Conservation (phyloP, 75 land plant species). For the Pinus tabuliformis region DNA sequence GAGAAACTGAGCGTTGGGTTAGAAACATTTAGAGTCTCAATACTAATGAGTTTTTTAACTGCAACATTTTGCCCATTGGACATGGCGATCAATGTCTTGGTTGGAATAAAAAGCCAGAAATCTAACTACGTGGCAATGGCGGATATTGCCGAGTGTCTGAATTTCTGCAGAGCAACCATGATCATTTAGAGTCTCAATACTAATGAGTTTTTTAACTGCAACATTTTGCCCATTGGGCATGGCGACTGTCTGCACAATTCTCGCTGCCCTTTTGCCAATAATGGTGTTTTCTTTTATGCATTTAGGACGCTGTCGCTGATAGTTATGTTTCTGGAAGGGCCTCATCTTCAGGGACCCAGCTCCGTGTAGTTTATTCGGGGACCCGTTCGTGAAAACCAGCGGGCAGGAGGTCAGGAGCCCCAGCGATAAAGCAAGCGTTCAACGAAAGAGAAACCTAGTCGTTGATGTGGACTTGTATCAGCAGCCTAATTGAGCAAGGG, state of each 20-base stretch:
- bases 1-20: too few species aligned
- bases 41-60: conserved; percentile 62
- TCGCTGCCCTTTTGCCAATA: conserved; percentile 67
- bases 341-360: conserved; percentile 54
- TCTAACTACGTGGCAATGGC: too few species aligned
- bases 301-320: conserved; percentile 48
- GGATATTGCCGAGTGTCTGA: neutral
- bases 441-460: neutral
- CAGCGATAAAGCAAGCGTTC: conserved; percentile 45
- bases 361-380: conserved; percentile 10
- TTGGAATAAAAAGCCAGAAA: too few species aligned
- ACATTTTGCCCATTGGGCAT: conserved; percentile 60
- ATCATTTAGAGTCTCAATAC: conserved; percentile 38
- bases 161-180: conserved; percentile 72
- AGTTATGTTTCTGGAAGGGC: conserved; percentile 53
- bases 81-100: conserved; percentile 18
- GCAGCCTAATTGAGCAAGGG: neutral
- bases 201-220: conserved; percentile 73
- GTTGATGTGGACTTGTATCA: neutral
- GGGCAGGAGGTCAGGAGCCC: conserved; percentile 39
- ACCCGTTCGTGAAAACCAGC: conserved; percentile 18
- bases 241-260: conserved; percentile 61
- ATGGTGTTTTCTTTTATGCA: conserved; percentile 62
- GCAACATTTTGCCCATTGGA: conserved; percentile 65
- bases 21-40: conserved; percentile 15